phyloP scores from a whole-genome alignment of 225 moss, liverwort and hornwort genomes.

The Straminergon stramineum region DNA sequence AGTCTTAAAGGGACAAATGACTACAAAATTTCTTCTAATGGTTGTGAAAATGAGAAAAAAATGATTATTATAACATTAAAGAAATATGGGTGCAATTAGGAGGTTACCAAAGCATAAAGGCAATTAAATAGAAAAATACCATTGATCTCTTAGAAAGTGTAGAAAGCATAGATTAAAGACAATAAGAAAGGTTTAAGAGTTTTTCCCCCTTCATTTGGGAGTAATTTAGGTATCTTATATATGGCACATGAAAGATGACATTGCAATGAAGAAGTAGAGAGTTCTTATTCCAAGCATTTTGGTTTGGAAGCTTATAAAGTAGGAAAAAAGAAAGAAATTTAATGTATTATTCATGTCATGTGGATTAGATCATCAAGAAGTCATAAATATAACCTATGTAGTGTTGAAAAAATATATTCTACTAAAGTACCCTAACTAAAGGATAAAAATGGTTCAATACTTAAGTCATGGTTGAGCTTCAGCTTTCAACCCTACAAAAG shows the following conservation, averaged over 20 bases:
- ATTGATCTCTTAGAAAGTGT: not conserved
- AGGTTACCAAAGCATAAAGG: not conserved
- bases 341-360: not conserved
- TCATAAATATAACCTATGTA: not conserved
- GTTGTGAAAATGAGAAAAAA: rapidly evolving
- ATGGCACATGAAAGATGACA: not conserved
- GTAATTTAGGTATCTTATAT: not conserved
- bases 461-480: no score
- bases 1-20: not conserved
- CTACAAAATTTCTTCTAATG: not conserved
- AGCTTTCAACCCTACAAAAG: not conserved
- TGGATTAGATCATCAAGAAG: not conserved
- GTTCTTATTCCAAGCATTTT: not conserved
- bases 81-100: not conserved
- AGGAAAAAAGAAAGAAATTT: not conserved
- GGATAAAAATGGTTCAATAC: not conserved
- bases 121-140: not conserved
- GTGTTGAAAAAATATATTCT: not conserved
- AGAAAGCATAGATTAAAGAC: not conserved
- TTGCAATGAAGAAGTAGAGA: not conserved
- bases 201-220: not conserved
- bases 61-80: not conserved
- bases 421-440: not conserved
- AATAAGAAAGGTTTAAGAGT: not conserved
- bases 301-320: not conserved